phyloP scores from a whole-genome alignment of 1,139 yeast genomes.

The Candida sp. region DNA sequence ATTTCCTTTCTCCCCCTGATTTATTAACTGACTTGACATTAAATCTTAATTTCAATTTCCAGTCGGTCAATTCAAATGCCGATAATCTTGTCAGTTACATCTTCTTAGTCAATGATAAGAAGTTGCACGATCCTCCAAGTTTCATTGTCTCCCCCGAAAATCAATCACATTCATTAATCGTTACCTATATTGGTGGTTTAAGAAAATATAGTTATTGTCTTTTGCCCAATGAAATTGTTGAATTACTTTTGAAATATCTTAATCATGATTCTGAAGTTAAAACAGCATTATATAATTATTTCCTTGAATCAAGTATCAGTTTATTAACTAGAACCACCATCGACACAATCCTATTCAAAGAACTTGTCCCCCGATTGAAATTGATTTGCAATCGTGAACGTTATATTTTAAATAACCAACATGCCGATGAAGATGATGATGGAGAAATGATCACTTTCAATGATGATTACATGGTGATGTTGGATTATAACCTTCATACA shows the following conservation, averaged over 20 bases:
- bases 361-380: constrained; percentile 45
- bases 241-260: constrained; percentile 25
- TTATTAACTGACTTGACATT: constrained; percentile 31
- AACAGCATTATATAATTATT: constrained; percentile 20
- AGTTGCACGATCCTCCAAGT: constrained; percentile 26
- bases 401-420: constrained; percentile 23
- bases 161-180: constrained; percentile 23
- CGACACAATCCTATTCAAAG: constrained; percentile 49
- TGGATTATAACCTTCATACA: constrained; percentile 35
- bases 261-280: constrained; percentile 18
- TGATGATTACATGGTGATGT: constrained; percentile 33
- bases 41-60: constrained; percentile 34
- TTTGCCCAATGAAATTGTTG: constrained; percentile 31
- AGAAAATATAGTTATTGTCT: constrained; percentile 40
- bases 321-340: constrained; percentile 48
- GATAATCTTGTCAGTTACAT: constrained; percentile 13
- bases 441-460: constrained; percentile 9
- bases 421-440: constrained; percentile 1
- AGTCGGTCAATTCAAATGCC: constrained; percentile 20
- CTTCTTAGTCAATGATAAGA: constrained; percentile 17
- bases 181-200: constrained; percentile 41
- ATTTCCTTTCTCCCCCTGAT: constrained; percentile 37
- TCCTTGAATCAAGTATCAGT: constrained; percentile 17
- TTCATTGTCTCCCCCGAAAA: constrained; percentile 28
- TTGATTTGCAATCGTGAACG: constrained; percentile 48